These are phyloP conservation scores for Zalerion maritima DNA, from an alignment of 495 filamentous ascomycete genomes.

Conservation along the genomic window DNA sequence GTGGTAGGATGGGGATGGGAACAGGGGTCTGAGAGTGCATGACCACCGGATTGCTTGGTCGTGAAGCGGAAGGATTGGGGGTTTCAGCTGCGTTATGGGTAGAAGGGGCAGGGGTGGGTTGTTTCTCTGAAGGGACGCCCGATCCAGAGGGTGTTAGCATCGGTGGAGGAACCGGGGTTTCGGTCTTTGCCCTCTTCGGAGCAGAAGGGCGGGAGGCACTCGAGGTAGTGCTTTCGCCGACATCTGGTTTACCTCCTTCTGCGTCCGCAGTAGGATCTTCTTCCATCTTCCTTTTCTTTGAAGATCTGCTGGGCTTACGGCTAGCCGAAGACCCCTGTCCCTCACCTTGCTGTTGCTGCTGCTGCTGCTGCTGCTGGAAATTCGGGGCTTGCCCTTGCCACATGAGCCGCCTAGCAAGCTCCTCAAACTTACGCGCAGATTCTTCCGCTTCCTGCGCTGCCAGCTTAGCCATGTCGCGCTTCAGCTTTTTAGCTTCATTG, in stretches of 20 bases:
- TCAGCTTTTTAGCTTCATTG: constrained; percentile 85
- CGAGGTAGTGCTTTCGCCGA: constrained; percentile 12
- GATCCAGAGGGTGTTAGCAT: constrained; percentile 35
- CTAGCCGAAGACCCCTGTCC: no score
- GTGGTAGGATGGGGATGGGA: constrained; percentile 18
- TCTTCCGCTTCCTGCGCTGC: constrained; percentile 52
- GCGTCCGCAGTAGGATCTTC: constrained; percentile 32
- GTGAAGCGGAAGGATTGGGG: no score
- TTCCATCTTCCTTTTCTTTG: constrained; percentile 38
- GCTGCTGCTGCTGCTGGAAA: no score
- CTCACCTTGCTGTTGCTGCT: no score
- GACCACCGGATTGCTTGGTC: no score
- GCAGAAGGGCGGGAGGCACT: constrained; percentile 11
- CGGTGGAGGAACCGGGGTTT: constrained; percentile 37
- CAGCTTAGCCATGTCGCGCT: constrained; percentile 60
- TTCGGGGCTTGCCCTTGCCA: no score
- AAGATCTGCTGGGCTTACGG: no score
- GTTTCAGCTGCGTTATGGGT: no score
- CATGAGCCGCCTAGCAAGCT: no score
- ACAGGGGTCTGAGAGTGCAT: constrained; percentile 16
- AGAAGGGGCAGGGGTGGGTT: no score
- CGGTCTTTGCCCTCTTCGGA: constrained; percentile 44
- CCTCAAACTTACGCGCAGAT: no score
- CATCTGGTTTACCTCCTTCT: constrained; percentile 27
- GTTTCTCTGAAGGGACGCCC: no score